Percentiles rank a stretch among this genome's conserved stretches.
Evolutionary conservation across 768 basidiomycete species (phyloP).

Genomic region (Xerocomellus amylosporus): DNA sequence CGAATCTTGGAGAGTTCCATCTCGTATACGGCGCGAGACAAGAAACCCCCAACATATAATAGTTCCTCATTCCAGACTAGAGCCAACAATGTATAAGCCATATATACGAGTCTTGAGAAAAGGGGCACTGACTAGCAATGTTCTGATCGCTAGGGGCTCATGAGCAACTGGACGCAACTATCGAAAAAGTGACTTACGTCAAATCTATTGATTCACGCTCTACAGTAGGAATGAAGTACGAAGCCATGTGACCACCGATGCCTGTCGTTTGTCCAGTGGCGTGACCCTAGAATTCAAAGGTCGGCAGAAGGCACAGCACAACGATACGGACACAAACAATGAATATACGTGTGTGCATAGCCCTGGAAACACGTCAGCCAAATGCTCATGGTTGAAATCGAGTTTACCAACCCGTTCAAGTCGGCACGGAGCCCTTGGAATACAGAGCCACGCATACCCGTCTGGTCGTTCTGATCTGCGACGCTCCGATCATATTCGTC

Average conservation of each 20-base stretch:
- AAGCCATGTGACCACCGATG: neutral
- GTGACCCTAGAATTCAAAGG: conserved; percentile 20
- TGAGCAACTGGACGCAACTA: neutral
- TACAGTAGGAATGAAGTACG: neutral
- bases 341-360: conserved; percentile 69
- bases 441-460: neutral
- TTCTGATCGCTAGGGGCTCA: neutral
- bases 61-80: neutral
- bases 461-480: neutral
- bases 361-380: conserved; percentile 35
- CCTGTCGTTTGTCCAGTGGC: neutral
- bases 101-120: too few relatives aligned
- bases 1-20: neutral
- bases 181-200: neutral
- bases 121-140: neutral
- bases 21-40: neutral
- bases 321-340: conserved; percentile 51
- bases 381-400: neutral
- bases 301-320: too few relatives aligned
- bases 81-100: too few relatives aligned
- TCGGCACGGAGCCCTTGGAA: conserved; percentile 11
- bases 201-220: neutral
- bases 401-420: conserved; percentile 9
- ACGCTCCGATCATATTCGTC: conserved; percentile 3
- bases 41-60: neutral